Base-by-base conservation (phyloP, 2,329 filamentous ascomycete species). In the Calycina herbarum region DNA sequence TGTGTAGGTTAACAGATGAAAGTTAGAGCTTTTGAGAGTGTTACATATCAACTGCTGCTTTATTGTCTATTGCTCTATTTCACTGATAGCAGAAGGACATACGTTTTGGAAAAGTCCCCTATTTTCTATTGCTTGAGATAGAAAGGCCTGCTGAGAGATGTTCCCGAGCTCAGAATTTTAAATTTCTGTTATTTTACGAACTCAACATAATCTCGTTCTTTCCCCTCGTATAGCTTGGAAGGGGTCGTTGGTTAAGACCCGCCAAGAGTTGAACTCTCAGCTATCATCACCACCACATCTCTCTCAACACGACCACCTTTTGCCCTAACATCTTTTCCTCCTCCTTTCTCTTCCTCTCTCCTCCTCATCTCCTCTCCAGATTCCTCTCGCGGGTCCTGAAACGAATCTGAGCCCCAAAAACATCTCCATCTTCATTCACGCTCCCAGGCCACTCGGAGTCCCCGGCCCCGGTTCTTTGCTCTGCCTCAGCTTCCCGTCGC, bases 181-280 rank as follows among this genome's bases (percentile, higher is more conserved):
- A 27, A 13, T 24, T 54, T 48, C n/a, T 24, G 20, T 24, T 24
- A 6, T 13, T 4, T 11, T 24, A 24, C n/a, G 6, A 7, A n/a
- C 8, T 17, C 42, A 38, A 13, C 45, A 24, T 51, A 11, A 3
- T 24, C 45, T 11, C 45, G 42, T 48, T 20, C 45, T 20, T 54
- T 54, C n/a, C 48, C 48, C 48, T 54, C 20, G 48, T 54, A 54
- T 54, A 54, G 20, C 48, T 11, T 27, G 20, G 45, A 48, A 24
- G 45, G 5, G n/a, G 24, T 10, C 11, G 48, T 51, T 27, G 48
- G 48, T 51, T 13, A 27, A 24, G 20, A 51, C 20, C 20, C 24
- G 48, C 48, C 48, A 54, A 54, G 48, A 54, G 48, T 54, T 20
- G 20, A 54, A 24, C 48, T 54, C 48, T 54, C 48, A 54, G 48